Evolutionary conservation across 2,329 filamentous ascomycete genomes (phyloP).

Genomic region (Polytolypa hystricis): DNA sequence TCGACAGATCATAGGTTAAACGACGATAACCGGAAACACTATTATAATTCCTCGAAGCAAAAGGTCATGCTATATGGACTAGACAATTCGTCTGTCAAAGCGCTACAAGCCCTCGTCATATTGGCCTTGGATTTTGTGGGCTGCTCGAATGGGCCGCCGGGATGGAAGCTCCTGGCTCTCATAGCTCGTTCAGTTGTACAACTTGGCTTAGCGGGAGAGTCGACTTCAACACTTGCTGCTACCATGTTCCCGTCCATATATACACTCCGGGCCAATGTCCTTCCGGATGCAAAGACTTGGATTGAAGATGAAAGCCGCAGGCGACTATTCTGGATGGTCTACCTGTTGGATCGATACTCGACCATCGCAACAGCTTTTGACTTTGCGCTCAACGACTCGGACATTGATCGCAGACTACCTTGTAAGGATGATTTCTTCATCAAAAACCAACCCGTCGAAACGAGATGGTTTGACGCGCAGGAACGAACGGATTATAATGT

Average conservation of each 20-base stretch:
- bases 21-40: slow-evolving; percentile 59
- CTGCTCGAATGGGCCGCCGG: slow-evolving; percentile 77
- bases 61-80: slow-evolving; percentile 78
- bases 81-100: slow-evolving; percentile 80
- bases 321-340: slow-evolving; percentile 88
- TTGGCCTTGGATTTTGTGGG: slow-evolving; percentile 76
- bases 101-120: slow-evolving; percentile 77
- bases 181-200: slow-evolving; percentile 85
- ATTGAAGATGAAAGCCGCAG: slow-evolving; percentile 81
- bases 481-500: slow-evolving; percentile 52
- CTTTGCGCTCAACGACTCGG: slow-evolving; percentile 77
- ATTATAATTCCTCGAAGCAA: slow-evolving; percentile 72
- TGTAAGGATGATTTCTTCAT: slow-evolving; percentile 81
- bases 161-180: slow-evolving; percentile 82
- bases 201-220: slow-evolving; percentile 72
- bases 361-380: slow-evolving; percentile 88
- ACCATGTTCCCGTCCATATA: slow-evolving; percentile 79
- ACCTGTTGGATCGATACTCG: slow-evolving; percentile 78
- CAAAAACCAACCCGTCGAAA: slow-evolving; percentile 74
- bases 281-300: slow-evolving; percentile 73
- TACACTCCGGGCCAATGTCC: slow-evolving; percentile 71
- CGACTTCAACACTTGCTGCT: slow-evolving; percentile 65
- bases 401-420: slow-evolving; percentile 76
- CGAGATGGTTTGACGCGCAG: slow-evolving; percentile 59
- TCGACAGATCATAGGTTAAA: slow-evolving; percentile 67